phyloP scores from a whole-genome alignment of 352 stramenopile genomes.

The Globisporangium perplexum region DNA sequence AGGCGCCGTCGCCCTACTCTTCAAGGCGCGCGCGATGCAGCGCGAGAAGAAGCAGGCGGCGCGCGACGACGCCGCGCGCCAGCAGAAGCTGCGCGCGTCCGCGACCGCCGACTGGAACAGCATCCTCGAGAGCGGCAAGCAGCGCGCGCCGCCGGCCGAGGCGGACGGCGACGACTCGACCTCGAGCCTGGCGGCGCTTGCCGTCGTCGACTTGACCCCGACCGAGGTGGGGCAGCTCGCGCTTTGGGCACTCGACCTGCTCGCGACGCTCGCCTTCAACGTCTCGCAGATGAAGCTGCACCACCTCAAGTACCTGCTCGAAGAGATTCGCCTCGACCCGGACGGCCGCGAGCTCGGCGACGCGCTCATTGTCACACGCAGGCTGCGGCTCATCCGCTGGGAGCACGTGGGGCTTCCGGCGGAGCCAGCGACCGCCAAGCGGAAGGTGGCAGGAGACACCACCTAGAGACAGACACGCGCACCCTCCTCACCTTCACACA shows the following conservation, averaged over 20 bases:
- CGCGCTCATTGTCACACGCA: conserved; percentile 53
- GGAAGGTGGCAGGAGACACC: conserved; percentile 8
- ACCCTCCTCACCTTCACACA: too few relatives aligned
- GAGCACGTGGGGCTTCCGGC: conserved; percentile 33
- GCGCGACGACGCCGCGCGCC: conserved; percentile 26
- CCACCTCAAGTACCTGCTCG: conserved; percentile 64
- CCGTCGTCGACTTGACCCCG: conserved; percentile 57
- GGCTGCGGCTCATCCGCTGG: conserved; percentile 61
- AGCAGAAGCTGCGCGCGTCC: conserved; percentile 19
- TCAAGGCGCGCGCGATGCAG: conserved; percentile 53
- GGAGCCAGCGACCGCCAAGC: background rate
- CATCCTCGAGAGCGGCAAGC: conserved; percentile 30
- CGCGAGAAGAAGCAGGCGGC: conserved; percentile 35
- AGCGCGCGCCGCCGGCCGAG: conserved; percentile 8
- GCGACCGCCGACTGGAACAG: conserved; percentile 28
- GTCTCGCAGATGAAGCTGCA: conserved; percentile 68
- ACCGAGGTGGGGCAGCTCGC: conserved; percentile 61
- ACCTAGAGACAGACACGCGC: background rate
- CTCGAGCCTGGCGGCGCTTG: conserved; percentile 31
- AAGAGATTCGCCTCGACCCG: conserved; percentile 63
- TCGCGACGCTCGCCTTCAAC: conserved; percentile 63
- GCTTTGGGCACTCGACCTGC: conserved; percentile 68
- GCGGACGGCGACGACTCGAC: conserved; percentile 21
- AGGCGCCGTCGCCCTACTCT: conserved; percentile 52
- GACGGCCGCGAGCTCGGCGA: conserved; percentile 44